Evolutionary conservation across 345 rosid genomes (phyloP).

Genomic region (Turritis glabra): DNA sequence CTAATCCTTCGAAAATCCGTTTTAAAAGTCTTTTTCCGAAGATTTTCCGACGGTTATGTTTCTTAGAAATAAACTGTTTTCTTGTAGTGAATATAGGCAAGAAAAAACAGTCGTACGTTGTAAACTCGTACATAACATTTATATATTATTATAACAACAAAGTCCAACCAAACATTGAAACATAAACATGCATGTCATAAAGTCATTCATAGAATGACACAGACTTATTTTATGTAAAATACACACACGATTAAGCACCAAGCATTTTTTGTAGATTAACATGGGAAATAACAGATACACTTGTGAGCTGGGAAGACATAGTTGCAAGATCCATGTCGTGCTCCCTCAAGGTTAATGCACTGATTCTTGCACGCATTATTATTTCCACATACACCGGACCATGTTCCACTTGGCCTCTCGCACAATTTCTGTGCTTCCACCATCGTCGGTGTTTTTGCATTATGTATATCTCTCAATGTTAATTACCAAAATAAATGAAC

Average conservation of each 20-base stretch:
- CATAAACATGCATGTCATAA: neutral
- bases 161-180: neutral
- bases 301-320: neutral
- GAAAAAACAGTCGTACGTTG: too few relatives aligned
- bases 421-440: neutral
- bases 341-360: constrained; percentile 40
- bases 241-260: neutral
- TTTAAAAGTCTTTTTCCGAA: too few relatives aligned
- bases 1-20: too few relatives aligned
- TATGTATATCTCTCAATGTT: neutral
- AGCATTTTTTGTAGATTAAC: neutral
- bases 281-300: neutral
- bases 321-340: constrained; percentile 3
- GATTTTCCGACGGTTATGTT: too few relatives aligned
- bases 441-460: neutral
- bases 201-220: neutral
- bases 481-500: neutral
- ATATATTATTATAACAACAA: neutral
- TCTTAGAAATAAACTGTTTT: too few relatives aligned
- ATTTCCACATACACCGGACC: neutral
- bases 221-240: neutral
- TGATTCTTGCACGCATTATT: neutral
- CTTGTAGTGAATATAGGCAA: too few relatives aligned
- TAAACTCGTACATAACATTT: neutral
- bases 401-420: neutral